Base-by-base conservation (phyloP, 345 rosid genomes). In the rapeseed (Brassica napus) region DNA sequence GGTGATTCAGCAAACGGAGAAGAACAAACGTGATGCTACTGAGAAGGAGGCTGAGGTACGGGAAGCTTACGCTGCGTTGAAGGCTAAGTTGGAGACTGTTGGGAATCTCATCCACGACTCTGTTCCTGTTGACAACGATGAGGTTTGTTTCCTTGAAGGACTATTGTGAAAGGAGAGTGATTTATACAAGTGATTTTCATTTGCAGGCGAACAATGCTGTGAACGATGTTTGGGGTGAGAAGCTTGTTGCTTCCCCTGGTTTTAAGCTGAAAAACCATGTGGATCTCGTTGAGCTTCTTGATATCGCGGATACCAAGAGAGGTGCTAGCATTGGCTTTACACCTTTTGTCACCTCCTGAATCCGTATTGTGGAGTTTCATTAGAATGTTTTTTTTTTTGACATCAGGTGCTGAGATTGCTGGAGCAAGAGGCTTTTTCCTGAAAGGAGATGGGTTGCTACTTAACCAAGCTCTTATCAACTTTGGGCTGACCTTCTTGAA, bases 31-130 rank as follows among this genome's bases (percentile, higher is more conserved):
- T 71, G 82, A 63, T 28, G 44, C 87, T 3, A 83, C 88, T 0
- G 85, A 83, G 18, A 94, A 88, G 82, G 95, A 90, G 26, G 86
- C 18, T 0, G 94, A 91, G 81, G 98, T 92, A 6, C 81, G 83
- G 52, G 91, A 87, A 66, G 90, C 92, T 55, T 86, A 77, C 80
- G 77, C 72, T 6, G 85, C 84, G 6, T 74, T 92, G 79, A 76
- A 88, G 81, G 85, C 89, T 1, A 91, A 85, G 76, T 78, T 94
- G 71, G 89, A 81, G 77, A 79, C 83, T 0, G 85, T 94, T 68
- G 98, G 98, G 15, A 94, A 94, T 85, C 88, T 94, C 18, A 87
- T 94, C 42, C 98, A 92, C 77, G 98, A 91, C 84, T 89, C 98
- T 0, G 98, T 94, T 57, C 97, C 93, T 0, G 60, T 92, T 72